Base-by-base conservation (phyloP, 1,284 basidiomycete genomes). In the Phylloboletellus chloephorus region DNA sequence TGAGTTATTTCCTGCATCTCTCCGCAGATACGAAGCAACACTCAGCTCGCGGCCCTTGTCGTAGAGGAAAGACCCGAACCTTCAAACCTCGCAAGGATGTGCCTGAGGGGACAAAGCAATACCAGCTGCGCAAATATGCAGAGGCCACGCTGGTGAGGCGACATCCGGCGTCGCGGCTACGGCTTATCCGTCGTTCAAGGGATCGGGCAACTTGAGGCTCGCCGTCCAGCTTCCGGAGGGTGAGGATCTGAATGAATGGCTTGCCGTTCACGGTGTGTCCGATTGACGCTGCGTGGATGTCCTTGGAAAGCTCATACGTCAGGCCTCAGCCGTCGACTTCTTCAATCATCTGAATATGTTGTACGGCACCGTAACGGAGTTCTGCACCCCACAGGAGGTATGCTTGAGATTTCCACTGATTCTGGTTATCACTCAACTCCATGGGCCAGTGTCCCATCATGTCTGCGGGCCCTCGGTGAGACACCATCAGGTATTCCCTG, bases 281-380 rank as follows among this genome's bases (percentile, higher is more conserved):
- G 19, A 36, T 41, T 28, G 8, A 22, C 12, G 15, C 24, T 16
- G 15, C 20, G 2, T 15, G 36, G 31, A 17, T 35, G n/a, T 26
- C 16, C 35, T 11, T 31, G 19, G 5, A 31, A 25, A 0, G 22
- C 31, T 52, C 39, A 49, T 34, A 13, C 34, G 8, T 33, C 37
- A 7, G 34, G 17, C 16, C 39, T 36, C 53, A 95, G 91, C 88
- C 24, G 90, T 95, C 43, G 91, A 95, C 61, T 95, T 95, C 66
- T 95, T 95, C 73, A 95, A 95, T 60, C 91, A 95, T 61, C 68
- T 95, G 50, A 95, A 95, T 63, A 95, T 95, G 91, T 69, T 95
- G 10, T 97, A 96, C 58, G 93, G 93, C 7, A 96, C 92, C 4
- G 81, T 97, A 13, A 94, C 92, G 5, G 93, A 97, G 66, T 97